Base-by-base conservation (phyloP, 2,329 filamentous ascomycete genomes). In the Stagonosporopsis vannaccii region DNA sequence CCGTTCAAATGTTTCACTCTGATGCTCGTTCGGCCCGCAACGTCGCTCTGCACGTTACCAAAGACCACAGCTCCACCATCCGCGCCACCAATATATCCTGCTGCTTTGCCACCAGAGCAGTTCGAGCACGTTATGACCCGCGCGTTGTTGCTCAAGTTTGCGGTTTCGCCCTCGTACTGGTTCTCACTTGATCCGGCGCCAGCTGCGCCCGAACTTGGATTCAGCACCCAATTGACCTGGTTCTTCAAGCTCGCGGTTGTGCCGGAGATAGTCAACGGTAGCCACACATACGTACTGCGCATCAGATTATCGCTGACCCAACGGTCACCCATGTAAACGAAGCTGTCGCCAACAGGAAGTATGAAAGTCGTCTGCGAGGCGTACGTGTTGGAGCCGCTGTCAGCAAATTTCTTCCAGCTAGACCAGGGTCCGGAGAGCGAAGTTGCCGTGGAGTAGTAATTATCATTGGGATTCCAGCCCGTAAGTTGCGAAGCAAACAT, bases 241-340 rank as follows among this genome's bases (percentile, higher is more conserved):
- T 86, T 82, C 49, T 78, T 73, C 73, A 78, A 78, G 9, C 63
- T 79, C 2, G 85, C 83, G 0, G 75, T 80, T 0, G 78, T 84
- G 0, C 84, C 85, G 1, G 76, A 77, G 56, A 88, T 78, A 4
- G 67, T 76, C 0, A 89, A 72, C 0, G 87, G 87, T 0, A 89
- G 78, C 87, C 87, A 90, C 36, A 89, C 75, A 63, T 89, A 89
- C 0, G 85, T 87, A 47, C 81, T 84, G 0, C 82, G 76, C 71
- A 81, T 82, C 0, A 90, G 79, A 59, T 89, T 86, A n/a, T 71
- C 70, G 5, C 79, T 81, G 0, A 84, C 73, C 87, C 88, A 90
- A 20, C 88, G 83, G 72, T 90, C 87, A 19, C 88, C 87, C 74
- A 89, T 83, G 73, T 89, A 90, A 59, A 88, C 81, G 44, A 79